These are phyloP conservation scores for Trichoderma sp. DNA, from an alignment of 2,329 filamentous ascomycete genomes.

Conservation along the genomic window DNA sequence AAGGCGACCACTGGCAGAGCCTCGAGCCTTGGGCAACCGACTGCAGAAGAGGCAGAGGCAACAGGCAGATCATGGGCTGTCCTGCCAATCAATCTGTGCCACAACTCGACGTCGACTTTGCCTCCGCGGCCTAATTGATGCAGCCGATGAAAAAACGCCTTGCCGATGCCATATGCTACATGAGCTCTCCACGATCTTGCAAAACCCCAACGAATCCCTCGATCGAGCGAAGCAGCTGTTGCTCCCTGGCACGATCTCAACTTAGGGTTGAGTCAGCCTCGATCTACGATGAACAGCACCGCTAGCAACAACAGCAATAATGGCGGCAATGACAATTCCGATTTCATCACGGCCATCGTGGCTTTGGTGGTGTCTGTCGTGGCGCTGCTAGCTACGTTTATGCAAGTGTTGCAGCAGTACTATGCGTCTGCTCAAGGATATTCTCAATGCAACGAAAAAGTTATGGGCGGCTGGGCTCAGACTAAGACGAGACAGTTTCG, in stretches of 20 bases:
- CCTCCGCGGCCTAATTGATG: neutral
- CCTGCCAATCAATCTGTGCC: neutral
- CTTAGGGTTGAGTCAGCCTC: neutral
- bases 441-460: constrained; percentile 45
- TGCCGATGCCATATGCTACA: neutral
- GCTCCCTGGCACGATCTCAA: neutral
- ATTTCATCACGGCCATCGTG: constrained; percentile 41
- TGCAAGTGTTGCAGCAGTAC: constrained; percentile 52
- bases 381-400: constrained; percentile 43
- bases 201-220: neutral
- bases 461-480: constrained; percentile 47
- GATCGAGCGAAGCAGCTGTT: neutral
- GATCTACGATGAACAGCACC: constrained; percentile 9
- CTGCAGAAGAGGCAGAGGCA: neutral
- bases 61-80: neutral
- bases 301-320: neutral
- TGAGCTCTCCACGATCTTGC: neutral
- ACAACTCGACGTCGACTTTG: neutral
- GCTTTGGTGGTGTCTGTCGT: constrained; percentile 48
- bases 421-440: constrained; percentile 49
- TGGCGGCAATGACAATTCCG: constrained; percentile 25
- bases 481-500: constrained; percentile 41
- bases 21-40: neutral
- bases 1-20: neutral
- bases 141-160: neutral